Percentiles rank a stretch among this genome's conserved stretches.
Conservation (phyloP, 139 green algal genomes). For the Chlamydomonas schloesseri region DNA sequence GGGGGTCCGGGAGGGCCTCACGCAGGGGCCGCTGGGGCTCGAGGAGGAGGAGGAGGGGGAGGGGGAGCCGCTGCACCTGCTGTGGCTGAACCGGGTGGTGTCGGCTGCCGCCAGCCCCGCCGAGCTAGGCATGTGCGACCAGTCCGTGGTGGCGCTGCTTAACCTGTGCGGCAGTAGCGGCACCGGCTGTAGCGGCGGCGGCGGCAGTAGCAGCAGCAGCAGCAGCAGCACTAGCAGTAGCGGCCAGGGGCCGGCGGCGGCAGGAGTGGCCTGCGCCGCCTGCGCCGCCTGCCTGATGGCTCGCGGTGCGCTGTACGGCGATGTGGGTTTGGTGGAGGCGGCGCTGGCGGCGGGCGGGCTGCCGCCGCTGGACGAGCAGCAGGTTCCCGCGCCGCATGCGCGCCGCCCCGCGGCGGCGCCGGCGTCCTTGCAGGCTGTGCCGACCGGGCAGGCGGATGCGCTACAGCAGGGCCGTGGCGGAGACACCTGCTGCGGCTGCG, state of each 20-base stretch:
- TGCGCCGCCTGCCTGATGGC: constrained; percentile 40
- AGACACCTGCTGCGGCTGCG: too few species aligned
- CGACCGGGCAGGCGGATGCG: too few species aligned
- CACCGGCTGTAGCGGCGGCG: too few species aligned
- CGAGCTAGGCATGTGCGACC: constrained; percentile 41
- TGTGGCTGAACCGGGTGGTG: constrained; percentile 36
- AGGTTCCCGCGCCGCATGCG: background rate
- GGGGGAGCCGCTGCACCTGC: background rate
- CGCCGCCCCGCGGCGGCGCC: background rate
- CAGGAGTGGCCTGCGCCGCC: too few species aligned
- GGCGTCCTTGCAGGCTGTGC: too few species aligned
- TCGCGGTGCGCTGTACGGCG: constrained; percentile 22
- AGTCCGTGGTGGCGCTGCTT: constrained; percentile 34
- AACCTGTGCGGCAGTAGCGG: constrained; percentile 41
- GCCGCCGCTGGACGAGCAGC: constrained; percentile 23
- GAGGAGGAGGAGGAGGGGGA: too few species aligned
- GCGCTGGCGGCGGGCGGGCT: constrained; percentile 22
- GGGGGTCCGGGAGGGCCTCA: too few species aligned
- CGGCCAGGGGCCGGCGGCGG: background rate
- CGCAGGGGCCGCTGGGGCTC: too few species aligned
- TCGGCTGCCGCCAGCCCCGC: constrained; percentile 3
- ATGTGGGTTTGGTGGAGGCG: background rate
- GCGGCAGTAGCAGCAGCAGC: too few species aligned
- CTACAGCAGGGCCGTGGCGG: too few species aligned
- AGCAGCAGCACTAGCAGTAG: too few species aligned